Conservation (phyloP, 306 rosid species). For the Glycyrrhiza uralensis region DNA sequence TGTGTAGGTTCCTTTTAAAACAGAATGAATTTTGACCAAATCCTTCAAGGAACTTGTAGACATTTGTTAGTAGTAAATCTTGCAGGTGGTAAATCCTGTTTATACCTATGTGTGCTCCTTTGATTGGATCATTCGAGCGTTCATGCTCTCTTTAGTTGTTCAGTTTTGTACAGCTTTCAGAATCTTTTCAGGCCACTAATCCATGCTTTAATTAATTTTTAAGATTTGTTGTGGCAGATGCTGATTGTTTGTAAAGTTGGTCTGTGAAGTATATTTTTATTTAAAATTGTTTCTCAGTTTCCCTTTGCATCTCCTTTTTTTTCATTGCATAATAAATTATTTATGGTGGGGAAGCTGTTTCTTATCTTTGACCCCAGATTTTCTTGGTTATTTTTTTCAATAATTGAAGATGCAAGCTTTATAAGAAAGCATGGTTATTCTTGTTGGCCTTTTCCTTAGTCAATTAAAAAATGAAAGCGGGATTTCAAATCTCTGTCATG, state of each 20-base stretch:
- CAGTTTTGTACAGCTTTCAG: neutral
- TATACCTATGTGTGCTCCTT: neutral
- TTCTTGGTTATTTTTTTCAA: neutral
- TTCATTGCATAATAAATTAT: neutral
- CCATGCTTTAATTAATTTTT: neutral
- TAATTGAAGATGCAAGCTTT: neutral
- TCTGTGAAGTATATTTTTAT: slow-evolving; percentile 19
- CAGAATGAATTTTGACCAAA: neutral
- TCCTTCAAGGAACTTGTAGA: neutral
- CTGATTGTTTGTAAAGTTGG: slow-evolving; percentile 19
- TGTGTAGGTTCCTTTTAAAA: neutral
- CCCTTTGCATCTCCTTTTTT: slow-evolving; percentile 31
- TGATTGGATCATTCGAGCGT: neutral
- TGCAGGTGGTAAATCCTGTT: neutral
- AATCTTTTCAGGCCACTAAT: slow-evolving; percentile 1
- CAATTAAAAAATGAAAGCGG: neutral
- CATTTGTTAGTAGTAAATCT: neutral
- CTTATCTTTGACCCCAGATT: neutral
- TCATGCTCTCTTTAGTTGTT: neutral
- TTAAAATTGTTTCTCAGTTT: neutral
- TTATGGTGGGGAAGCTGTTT: slow-evolving; percentile 6
- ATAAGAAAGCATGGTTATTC: neutral
- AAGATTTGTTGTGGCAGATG: neutral
- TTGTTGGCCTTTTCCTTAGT: slow-evolving; percentile 8
- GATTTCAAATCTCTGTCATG: neutral